Evolutionary conservation across 306 rosid species (phyloP), one percentile per base, ranked within the genome.

Genomic region (Rubus idaeus): DNA sequence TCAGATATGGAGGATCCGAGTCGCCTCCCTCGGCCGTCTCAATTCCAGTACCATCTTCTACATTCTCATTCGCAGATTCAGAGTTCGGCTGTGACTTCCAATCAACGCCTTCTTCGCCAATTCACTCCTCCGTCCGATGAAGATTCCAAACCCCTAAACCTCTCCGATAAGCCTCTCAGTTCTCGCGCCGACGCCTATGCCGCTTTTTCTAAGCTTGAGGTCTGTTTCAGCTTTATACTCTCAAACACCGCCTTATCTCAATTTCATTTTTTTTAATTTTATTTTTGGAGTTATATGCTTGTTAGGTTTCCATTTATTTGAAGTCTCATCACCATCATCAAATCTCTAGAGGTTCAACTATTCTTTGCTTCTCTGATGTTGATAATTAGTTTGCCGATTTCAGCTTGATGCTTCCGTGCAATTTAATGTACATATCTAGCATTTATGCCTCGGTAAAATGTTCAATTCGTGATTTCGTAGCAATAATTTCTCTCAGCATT

Each of bases 1-100:
- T 45, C 77, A 45, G 68, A 73, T 35, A 73, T 58, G 44, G 81
- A 78, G 75, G 82, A 89, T 77, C 87, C 75, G 42, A 66, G 51
- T 78, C 73, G 55, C 41, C 79, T 42, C 0, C 85, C 61, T 71
- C 83, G 74, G 7, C 74, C 75, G 39, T 23, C 85, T 58, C 83
- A 64, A n/a, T 77, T 82, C 78, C 82, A 78, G 51, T 78, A 77
- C 51, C 86, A 78, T 26, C 87, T 65, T 5, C 83, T 64, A 2
- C 80, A 45, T 21, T 71, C 85, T 21, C 88, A 30, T 30, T 30
- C 35, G 35, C 35, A 30, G 35, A 30, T 30, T 30, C 35, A 30
- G 35, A 30, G 35, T 30, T 30, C 35, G 35, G 35, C 35, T 30
- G 1, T 56, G 72, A 30, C 41, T 17, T 7, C 71, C 45, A n/a